These are phyloP conservation scores for Fomitopsis pinicola DNA, from an alignment of 1,284 basidiomycete species.

Conservation along the genomic window DNA sequence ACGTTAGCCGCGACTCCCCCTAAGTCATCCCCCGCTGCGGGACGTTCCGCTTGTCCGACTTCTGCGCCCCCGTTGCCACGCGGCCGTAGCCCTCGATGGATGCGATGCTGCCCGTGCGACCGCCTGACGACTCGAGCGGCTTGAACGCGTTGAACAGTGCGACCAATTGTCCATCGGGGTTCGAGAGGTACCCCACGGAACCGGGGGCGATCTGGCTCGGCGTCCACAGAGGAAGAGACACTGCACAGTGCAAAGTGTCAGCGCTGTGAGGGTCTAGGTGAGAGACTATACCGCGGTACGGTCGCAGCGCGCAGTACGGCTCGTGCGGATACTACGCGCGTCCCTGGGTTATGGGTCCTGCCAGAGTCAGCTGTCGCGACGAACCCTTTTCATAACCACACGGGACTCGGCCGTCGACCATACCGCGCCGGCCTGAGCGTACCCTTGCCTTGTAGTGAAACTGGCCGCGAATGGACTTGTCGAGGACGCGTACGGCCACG, in stretches of 20 bases:
- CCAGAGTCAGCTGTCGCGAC: too few species aligned
- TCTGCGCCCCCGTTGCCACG: slow-evolving; percentile 38
- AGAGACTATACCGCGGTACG: too few species aligned
- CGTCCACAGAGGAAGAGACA: slow-evolving; percentile 68
- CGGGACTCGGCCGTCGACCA: too few species aligned
- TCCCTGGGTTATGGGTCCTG: too few species aligned
- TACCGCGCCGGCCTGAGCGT: too few species aligned
- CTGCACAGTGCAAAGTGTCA: slow-evolving; percentile 29
- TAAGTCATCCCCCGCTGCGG: slow-evolving; percentile 53
- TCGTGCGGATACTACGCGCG: too few species aligned
- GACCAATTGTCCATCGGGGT: slow-evolving; percentile 58
- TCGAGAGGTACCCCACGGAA: slow-evolving; percentile 67
- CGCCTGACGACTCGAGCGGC: slow-evolving; percentile 37
- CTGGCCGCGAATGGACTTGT: too few species aligned
- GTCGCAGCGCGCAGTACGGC: too few species aligned
- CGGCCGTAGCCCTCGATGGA: slow-evolving; percentile 53
- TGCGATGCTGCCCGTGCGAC: slow-evolving; percentile 34
- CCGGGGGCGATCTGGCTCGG: slow-evolving; percentile 59
- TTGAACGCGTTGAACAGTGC: slow-evolving; percentile 65
- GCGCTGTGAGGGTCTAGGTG: not conserved
- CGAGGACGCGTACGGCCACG: too few species aligned
- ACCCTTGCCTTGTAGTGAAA: too few species aligned
- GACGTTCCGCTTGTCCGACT: slow-evolving; percentile 49
- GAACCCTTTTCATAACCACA: too few species aligned
- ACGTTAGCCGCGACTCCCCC: slow-evolving; percentile 48